A percentile compares a stretch with the other conserved stretches of the same genome.
Evolutionary conservation across 163 green algal genomes (phyloP).

Genomic region (Chlorella variabilis): DNA sequence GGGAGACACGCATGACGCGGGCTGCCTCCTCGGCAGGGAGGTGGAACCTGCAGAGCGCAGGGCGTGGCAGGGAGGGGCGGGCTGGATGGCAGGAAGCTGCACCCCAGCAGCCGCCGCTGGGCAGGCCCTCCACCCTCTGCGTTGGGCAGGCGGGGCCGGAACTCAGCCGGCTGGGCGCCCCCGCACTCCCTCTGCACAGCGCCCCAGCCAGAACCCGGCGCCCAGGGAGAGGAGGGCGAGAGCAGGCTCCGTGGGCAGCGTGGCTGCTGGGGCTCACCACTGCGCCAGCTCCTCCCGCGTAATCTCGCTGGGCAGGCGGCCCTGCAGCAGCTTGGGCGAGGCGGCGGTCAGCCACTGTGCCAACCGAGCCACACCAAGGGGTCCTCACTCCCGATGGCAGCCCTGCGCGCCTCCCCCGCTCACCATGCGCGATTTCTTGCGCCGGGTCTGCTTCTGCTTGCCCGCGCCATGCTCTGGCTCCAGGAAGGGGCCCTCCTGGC

Average conservation of each 20-base stretch:
- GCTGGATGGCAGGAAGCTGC: not conserved
- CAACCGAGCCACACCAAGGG: too few species aligned
- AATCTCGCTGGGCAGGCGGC: constrained; percentile 1
- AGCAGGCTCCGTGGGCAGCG: too few species aligned
- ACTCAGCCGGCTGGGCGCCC: too few species aligned
- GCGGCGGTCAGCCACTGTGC: too few species aligned
- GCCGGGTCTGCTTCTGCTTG: not conserved
- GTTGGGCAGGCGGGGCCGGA: too few species aligned
- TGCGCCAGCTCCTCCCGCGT: not conserved
- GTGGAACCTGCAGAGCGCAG: constrained; percentile 35
- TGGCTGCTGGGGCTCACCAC: not conserved
- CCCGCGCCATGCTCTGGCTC: not conserved
- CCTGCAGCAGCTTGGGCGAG: not conserved
- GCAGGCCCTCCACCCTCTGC: too few species aligned
- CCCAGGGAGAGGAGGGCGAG: too few species aligned
- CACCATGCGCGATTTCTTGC: constrained; percentile 11
- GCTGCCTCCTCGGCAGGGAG: constrained; percentile 35
- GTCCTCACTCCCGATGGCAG: too few species aligned
- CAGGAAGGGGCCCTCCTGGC: too few species aligned
- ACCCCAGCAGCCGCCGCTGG: too few species aligned
- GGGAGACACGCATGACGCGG: constrained; percentile 27
- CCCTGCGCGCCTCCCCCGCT: not conserved
- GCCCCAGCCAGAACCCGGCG: too few species aligned
- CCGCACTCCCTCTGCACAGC: too few species aligned
- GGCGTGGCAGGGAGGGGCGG: not conserved